Base-by-base conservation (phyloP, 2,329 filamentous ascomycete species). In the Periconia sp. region DNA sequence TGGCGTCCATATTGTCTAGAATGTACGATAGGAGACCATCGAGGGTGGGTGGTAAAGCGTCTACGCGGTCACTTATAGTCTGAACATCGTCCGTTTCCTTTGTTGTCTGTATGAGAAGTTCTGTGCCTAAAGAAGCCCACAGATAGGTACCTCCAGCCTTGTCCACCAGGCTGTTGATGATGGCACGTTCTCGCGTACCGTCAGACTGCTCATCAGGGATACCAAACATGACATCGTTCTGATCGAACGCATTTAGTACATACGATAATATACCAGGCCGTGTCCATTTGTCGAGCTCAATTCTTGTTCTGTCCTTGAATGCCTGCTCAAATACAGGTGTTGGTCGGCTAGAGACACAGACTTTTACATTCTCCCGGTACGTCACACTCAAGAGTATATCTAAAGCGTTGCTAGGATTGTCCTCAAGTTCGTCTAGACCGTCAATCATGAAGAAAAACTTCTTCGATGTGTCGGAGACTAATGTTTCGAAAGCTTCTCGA, bases 401-500 rank as follows among this genome's bases (percentile, higher is more conserved):
- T 15, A 71, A 49, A 6, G 68, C 46, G 9, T 67, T 63, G 2
- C 47, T 55, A 1, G 58, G 54, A 42, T 62, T 56, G 5, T 61
- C 62, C 11, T 69, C 64, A n/a, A 63, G 50, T 43, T 71, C 68
- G 49, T 71, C 68, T 2, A 71, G 53, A 3, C 68, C 68, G 49
- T 71, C 68, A 17, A 72, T 54, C 55, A 71, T 59, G 30, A 72
- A 68, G 19, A 69, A 56, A 45, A 70, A 71, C 42, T 71, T 71
- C 49, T 61, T 69, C 9, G 56, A 58, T 3, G 43, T 52, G 35
- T 70, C 68, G 6, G 65, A 60, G 18, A 69, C 54, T 55, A 70
- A 60, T 15, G 63, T 52, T 13, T 69, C 64, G 27, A 70, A 69
- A 1, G 63, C 55, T 11, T 50, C 57, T 9, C 58, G 61, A 9